Evolutionary conservation across 306 rosid genomes (phyloP).

Genomic region (Pterocarpus macrocarpus): DNA sequence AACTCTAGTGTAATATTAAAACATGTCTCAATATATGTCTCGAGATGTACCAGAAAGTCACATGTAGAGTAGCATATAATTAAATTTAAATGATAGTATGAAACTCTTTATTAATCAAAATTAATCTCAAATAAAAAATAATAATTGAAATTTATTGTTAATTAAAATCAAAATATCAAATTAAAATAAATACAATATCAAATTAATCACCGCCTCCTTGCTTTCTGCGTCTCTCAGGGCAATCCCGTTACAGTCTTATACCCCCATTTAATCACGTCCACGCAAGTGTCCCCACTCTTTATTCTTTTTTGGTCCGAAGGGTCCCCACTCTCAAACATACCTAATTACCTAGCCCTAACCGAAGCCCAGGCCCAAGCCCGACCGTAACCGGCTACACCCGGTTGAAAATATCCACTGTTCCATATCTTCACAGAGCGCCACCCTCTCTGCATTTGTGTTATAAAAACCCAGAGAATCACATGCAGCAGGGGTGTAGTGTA

Average conservation of each 20-base stretch:
- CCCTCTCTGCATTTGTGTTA: background rate
- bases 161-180: too few relatives aligned
- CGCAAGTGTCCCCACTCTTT: slow-evolving; percentile 21
- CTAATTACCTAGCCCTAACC: too few relatives aligned
- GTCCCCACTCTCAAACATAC: background rate
- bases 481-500: background rate
- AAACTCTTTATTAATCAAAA: too few relatives aligned
- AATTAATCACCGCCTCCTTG: background rate
- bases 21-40: too few relatives aligned
- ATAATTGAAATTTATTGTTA: too few relatives aligned
- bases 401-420: background rate
- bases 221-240: background rate
- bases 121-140: too few relatives aligned
- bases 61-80: too few relatives aligned
- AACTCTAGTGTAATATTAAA: too few relatives aligned
- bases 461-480: background rate
- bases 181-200: too few relatives aligned
- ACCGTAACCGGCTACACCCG: background rate
- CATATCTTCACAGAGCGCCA: background rate
- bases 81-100: too few relatives aligned
- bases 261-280: slow-evolving; percentile 1
- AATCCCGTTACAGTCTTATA: background rate
- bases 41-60: too few relatives aligned
- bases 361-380: background rate
- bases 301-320: too few relatives aligned